Evolutionary conservation across 2,329 filamentous ascomycete species (phyloP).

Genomic region (Exserohilum turcica): DNA sequence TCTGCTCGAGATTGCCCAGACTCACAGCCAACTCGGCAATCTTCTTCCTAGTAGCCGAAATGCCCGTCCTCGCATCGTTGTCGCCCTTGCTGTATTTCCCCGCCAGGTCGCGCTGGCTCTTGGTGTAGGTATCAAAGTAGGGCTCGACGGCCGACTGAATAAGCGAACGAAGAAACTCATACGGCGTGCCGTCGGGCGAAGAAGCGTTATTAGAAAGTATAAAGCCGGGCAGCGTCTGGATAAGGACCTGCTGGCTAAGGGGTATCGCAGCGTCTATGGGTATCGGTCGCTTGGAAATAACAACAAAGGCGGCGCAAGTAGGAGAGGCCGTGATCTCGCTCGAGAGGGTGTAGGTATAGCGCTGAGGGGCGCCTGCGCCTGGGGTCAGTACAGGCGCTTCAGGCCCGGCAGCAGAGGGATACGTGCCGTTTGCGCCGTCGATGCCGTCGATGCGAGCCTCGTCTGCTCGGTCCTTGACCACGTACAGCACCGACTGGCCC

Average conservation of each 20-base stretch:
- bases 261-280: constrained; percentile 84
- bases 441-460: constrained; percentile 45
- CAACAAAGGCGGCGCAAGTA: constrained; percentile 83
- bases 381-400: constrained; percentile 43
- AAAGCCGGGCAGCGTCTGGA: constrained; percentile 87
- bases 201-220: constrained; percentile 70
- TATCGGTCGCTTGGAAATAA: constrained; percentile 85
- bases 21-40: constrained; percentile 92
- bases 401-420: constrained; percentile 9
- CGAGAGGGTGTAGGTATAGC: constrained; percentile 78
- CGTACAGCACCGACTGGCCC: constrained; percentile 84
- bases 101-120: constrained; percentile 56
- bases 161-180: constrained; percentile 89
- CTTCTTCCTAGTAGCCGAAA: constrained; percentile 96
- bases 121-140: constrained; percentile 96
- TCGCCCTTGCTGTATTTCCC: constrained; percentile 73
- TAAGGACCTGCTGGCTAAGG: constrained; percentile 85
- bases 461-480: constrained; percentile 77
- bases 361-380: constrained; percentile 46
- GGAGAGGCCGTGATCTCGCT: constrained; percentile 79
- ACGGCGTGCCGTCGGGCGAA: constrained; percentile 80
- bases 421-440: constrained; percentile 41
- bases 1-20: constrained; percentile 90
- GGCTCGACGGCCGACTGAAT: constrained; percentile 90
- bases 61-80: constrained; percentile 88